A percentile compares a stretch with the other conserved stretches of the same genome.
These are phyloP conservation scores for Skeletonema costatum DNA, from an alignment of 108 stramenopile species.

Conservation along the genomic window DNA sequence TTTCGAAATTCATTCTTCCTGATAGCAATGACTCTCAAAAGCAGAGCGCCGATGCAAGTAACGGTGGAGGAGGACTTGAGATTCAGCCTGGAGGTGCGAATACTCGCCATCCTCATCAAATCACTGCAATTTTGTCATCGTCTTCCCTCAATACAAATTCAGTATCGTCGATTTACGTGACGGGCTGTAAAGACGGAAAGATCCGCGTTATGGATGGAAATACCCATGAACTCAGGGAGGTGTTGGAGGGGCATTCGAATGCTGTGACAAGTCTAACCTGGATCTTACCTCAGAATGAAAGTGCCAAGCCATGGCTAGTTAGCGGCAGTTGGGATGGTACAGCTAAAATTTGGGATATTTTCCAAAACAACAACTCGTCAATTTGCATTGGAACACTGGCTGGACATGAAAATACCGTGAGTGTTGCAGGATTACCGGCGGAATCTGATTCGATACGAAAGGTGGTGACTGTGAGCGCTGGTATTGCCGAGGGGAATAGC, in stretches of 20 bases:
- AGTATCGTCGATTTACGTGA: conserved; percentile 44
- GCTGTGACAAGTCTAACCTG: conserved; percentile 78
- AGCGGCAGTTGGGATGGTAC: conserved; percentile 91
- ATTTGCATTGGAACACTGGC: conserved; percentile 59
- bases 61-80: conserved; percentile 1
- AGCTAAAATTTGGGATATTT: conserved; percentile 79
- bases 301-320: conserved; percentile 47
- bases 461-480: conserved; percentile 80
- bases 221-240: conserved; percentile 44
- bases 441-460: conserved; percentile 21
- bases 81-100: conserved; percentile 44
- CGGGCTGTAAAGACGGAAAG: conserved; percentile 80
- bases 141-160: neutral
- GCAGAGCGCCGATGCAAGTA: neutral
- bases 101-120: conserved; percentile 53
- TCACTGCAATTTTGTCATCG: conserved; percentile 45
- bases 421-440: conserved; percentile 61
- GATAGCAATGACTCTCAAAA: neutral
- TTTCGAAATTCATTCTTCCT: conserved; percentile 33
- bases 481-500: conserved; percentile 69
- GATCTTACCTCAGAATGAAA: conserved; percentile 11
- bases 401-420: conserved; percentile 85
- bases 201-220: conserved; percentile 69
- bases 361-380: conserved; percentile 3
- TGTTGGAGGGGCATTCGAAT: conserved; percentile 78